Evolutionary conservation across 495 filamentous ascomycete species (phyloP).

Genomic region (Parachaetomium inaequale): DNA sequence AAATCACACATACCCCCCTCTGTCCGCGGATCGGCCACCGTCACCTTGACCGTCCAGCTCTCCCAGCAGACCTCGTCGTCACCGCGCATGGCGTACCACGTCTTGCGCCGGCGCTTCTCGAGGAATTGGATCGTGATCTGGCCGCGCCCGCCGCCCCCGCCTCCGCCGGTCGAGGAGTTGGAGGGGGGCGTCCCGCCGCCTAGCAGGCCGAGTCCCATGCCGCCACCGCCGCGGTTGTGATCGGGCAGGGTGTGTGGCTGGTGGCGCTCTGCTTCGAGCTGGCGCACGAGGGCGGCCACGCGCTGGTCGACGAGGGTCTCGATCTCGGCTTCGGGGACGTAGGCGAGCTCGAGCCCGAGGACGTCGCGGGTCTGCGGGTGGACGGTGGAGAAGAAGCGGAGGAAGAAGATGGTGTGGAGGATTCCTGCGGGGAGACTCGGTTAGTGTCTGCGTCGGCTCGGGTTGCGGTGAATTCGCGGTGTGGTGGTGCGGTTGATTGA

Average conservation of each 20-base stretch:
- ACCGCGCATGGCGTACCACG: conserved; percentile 71
- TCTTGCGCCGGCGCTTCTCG: conserved; percentile 81
- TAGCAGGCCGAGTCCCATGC: conserved; percentile 2
- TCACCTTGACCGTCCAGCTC: conserved; percentile 88
- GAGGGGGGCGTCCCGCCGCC: conserved; percentile 9
- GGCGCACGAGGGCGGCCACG: conserved; percentile 68
- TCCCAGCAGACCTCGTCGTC: conserved; percentile 98
- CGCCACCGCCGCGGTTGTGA: conserved; percentile 14
- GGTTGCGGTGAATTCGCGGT: neutral
- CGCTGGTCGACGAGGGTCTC: conserved; percentile 91
- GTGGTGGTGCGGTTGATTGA: conserved; percentile 5
- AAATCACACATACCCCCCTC: conserved; percentile 66
- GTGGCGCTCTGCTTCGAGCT: conserved; percentile 48
- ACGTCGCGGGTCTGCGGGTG: conserved; percentile 83
- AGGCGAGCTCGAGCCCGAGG: conserved; percentile 85
- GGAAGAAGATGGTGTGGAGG: conserved; percentile 97
- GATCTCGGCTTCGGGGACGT: conserved; percentile 83
- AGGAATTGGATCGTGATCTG: conserved; percentile 89
- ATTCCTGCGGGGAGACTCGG: conserved; percentile 55
- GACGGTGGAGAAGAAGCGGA: conserved; percentile 89
- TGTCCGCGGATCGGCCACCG: conserved; percentile 80
- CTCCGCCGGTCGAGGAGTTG: conserved; percentile 25
- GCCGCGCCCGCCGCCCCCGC: conserved; percentile 73
- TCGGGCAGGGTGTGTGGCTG: conserved; percentile 25
- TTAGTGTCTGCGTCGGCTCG: no score